These are phyloP conservation scores for Lupinus albus DNA, from an alignment of 306 rosid genomes.

Conservation along the genomic window DNA sequence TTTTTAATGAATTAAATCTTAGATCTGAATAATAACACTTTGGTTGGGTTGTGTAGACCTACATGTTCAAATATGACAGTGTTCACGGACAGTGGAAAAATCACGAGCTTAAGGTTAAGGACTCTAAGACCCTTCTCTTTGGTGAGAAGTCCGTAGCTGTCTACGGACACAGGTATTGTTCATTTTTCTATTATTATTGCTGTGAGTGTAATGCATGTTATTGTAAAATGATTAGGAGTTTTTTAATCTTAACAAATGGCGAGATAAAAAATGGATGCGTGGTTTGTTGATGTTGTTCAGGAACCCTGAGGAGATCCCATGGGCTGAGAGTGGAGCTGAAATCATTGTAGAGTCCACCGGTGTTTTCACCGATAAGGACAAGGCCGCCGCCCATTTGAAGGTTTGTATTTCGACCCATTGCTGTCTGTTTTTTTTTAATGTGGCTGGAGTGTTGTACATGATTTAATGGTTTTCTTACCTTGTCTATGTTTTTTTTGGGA, in stretches of 20 bases:
- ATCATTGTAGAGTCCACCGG: slow-evolving; percentile 64
- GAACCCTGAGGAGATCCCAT: slow-evolving; percentile 71
- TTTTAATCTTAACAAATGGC: not conserved
- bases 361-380: slow-evolving; percentile 61
- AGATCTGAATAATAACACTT: slow-evolving; percentile 7
- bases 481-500: not conserved
- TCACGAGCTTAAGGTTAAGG: slow-evolving; percentile 54
- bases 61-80: slow-evolving; percentile 81
- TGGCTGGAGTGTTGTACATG: not conserved
- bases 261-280: no score
- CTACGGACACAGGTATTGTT: slow-evolving; percentile 57
- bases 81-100: slow-evolving; percentile 86
- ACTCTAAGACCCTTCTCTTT: slow-evolving; percentile 67
- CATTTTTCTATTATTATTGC: not conserved
- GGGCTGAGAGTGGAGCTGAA: slow-evolving; percentile 61
- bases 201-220: not conserved
- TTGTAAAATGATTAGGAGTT: not conserved
- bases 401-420: slow-evolving; percentile 31
- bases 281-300: slow-evolving; percentile 26
- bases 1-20: not conserved
- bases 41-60: slow-evolving; percentile 46
- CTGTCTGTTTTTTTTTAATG: not conserved
- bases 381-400: slow-evolving; percentile 73
- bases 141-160: slow-evolving; percentile 63
- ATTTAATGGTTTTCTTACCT: not conserved